Evolutionary conservation across 176 grass and related monocot genomes (phyloP).

Genomic region (Elaeis guineensis): DNA sequence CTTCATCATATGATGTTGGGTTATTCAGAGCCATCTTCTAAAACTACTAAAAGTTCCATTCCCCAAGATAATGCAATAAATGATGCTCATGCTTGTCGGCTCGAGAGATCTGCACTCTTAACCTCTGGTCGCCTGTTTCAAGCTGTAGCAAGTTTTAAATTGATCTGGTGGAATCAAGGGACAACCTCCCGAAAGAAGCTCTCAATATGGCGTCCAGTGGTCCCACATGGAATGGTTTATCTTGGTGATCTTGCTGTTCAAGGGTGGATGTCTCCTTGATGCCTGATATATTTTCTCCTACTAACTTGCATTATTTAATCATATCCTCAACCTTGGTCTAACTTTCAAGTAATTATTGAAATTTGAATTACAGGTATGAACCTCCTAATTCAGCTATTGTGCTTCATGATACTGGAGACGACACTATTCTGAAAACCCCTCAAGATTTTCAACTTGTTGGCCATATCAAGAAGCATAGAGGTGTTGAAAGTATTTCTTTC

Average conservation of each 20-base stretch:
- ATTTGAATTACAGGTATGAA: constrained; percentile 54
- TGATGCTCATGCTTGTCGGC: constrained; percentile 28
- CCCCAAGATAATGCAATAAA: constrained; percentile 15
- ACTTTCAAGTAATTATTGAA: constrained; percentile 5
- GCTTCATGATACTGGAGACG: constrained; percentile 60
- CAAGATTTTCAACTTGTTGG: constrained; percentile 63
- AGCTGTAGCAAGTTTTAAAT: constrained; percentile 72
- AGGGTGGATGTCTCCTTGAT: constrained; percentile 40
- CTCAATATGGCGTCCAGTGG: constrained; percentile 86
- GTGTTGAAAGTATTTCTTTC: constrained; percentile 64
- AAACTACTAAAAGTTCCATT: constrained; percentile 31
- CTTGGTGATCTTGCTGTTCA: constrained; percentile 83
- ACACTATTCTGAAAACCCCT: constrained; percentile 63
- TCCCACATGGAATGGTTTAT: constrained; percentile 71
- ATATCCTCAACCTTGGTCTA: too few species aligned
- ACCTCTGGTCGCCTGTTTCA: constrained; percentile 68
- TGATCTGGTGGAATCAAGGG: constrained; percentile 81
- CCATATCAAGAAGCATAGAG: constrained; percentile 73
- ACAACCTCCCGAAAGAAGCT: constrained; percentile 59
- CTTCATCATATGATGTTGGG: constrained; percentile 76
- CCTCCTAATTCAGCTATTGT: constrained; percentile 89
- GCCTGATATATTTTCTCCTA: constrained; percentile 7
- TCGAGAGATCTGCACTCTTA: constrained; percentile 47
- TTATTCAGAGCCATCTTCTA: constrained; percentile 29
- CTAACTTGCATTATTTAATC: background rate